Conservation (phyloP, 805 yeast species). For the Yarrowia porcina region DNA sequence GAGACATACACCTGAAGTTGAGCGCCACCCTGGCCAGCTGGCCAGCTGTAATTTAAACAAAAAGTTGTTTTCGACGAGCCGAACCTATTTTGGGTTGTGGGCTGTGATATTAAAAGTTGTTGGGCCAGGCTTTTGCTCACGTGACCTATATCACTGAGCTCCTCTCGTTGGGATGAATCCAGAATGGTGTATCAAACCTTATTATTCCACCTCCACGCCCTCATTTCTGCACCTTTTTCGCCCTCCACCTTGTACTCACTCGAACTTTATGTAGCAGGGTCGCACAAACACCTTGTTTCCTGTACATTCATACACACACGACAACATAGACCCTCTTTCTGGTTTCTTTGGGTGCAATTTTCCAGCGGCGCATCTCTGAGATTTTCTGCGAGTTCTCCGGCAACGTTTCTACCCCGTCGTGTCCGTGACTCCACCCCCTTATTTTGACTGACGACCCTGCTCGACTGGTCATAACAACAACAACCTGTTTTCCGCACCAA, state of each 20-base stretch:
- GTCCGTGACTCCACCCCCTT: not conserved
- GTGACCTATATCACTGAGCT: not conserved
- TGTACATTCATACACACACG: slow-evolving; percentile 15
- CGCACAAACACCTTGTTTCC: slow-evolving; percentile 20
- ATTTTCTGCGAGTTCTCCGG: not conserved
- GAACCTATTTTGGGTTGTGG: not conserved
- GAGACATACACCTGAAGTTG: no score
- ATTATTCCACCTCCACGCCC: not conserved
- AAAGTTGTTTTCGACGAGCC: not conserved
- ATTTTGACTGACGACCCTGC: not conserved
- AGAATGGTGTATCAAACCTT: not conserved
- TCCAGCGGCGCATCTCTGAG: not conserved
- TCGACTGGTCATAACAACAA: not conserved
- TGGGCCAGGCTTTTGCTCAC: not conserved
- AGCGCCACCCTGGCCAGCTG: not conserved
- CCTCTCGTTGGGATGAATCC: not conserved
- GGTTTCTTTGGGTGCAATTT: not conserved
- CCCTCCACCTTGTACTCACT: not conserved
- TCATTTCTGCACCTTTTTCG: not conserved
- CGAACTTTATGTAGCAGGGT: slow-evolving; percentile 1
- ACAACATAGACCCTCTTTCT: not conserved
- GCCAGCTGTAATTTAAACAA: not conserved
- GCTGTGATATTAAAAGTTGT: not conserved
- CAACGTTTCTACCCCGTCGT: not conserved
- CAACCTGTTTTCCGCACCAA: not conserved